Evolutionary conservation across 2,329 filamentous ascomycete genomes (phyloP), one percentile per base, ranked within the genome.

Genomic region (Fusarium nodosum): DNA sequence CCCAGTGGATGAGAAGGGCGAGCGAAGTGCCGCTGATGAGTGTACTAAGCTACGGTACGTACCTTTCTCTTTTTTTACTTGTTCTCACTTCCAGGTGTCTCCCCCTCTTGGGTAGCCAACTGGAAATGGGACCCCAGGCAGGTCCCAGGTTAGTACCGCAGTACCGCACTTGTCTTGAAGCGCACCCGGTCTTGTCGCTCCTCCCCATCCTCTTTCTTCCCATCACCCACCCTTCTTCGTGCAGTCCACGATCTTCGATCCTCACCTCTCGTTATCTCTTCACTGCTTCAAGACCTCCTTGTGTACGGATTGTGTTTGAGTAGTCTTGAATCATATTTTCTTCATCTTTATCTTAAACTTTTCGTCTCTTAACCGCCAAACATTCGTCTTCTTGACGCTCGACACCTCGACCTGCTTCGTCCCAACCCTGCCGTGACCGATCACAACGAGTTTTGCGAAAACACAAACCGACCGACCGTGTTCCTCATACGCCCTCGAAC

Each of bases 121-220:
- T 71, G 66, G 67, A 70, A 68, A 68, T 68, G 66, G 67, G 61
- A 65, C 57, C 72, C 70, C 64, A 72, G 66, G 70, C 65, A 71
- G 69, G 60, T 61, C 70, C 64, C 69, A 75, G 64, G 74, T 68
- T 59, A 62, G 74, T 71, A 74, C 72, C 72, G 66, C 33, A 62
- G 74, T 72, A 74, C 74, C 74, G 60, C 73, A 73, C 73, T 72
- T 71, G 68, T 75, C 72, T 72, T 68, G 68, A 48, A 71, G 76
- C 71, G 75, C 75, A 73, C 74, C 76, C 74, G 67, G 69, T 68
- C 74, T 76, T 75, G 76, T 79, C 77, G 77, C 77, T 78, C 78
- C 74, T 80, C 77, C 77, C 77, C 75, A 73, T 78, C 74, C 72
- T 78, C 76, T 74, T 74, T 75, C 74, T 74, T 69, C 66, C 71